These are phyloP conservation scores for Lyophyllum decastes DNA, from an alignment of 768 basidiomycete species.

Conservation along the genomic window DNA sequence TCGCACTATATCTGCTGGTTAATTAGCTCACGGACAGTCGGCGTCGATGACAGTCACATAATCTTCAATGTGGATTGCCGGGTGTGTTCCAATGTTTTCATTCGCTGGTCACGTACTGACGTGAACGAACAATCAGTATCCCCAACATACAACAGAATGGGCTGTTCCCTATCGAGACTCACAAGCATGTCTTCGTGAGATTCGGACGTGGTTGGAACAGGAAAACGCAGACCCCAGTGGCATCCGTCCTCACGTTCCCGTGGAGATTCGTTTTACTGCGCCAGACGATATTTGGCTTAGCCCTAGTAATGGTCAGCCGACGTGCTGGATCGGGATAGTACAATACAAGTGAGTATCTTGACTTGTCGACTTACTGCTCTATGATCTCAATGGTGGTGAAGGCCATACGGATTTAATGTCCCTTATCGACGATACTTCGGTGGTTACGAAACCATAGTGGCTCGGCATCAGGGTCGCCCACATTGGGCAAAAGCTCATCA, in stretches of 20 bases:
- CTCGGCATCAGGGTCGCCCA: constrained; percentile 74
- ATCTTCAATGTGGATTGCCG: constrained; percentile 95
- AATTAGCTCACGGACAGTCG: constrained; percentile 49
- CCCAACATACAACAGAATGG: constrained; percentile 95
- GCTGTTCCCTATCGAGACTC: constrained; percentile 78
- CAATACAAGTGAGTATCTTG: constrained; percentile 79
- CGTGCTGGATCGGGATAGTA: constrained; percentile 97
- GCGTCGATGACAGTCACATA: constrained; percentile 75
- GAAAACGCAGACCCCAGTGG: constrained; percentile 72
- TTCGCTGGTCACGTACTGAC: not conserved
- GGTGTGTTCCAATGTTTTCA: constrained; percentile 45
- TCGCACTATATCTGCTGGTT: constrained; percentile 73
- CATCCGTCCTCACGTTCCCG: constrained; percentile 85
- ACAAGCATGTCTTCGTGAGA: constrained; percentile 64
- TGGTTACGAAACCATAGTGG: constrained; percentile 72
- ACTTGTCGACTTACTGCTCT: constrained; percentile 4
- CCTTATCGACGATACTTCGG: constrained; percentile 80
- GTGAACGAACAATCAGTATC: constrained; percentile 51
- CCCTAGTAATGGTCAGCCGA: constrained; percentile 76
- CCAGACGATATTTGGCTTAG: constrained; percentile 94
- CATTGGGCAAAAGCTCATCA: constrained; percentile 97
- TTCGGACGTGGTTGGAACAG: constrained; percentile 68
- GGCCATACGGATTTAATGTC: constrained; percentile 83
- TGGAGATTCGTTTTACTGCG: constrained; percentile 90
- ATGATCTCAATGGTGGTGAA: constrained; percentile 28